A percentile compares a stretch with the other conserved stretches of the same genome.
Evolutionary conservation across 768 basidiomycete genomes (phyloP).

Genomic region (Daedaleopsis nitida): DNA sequence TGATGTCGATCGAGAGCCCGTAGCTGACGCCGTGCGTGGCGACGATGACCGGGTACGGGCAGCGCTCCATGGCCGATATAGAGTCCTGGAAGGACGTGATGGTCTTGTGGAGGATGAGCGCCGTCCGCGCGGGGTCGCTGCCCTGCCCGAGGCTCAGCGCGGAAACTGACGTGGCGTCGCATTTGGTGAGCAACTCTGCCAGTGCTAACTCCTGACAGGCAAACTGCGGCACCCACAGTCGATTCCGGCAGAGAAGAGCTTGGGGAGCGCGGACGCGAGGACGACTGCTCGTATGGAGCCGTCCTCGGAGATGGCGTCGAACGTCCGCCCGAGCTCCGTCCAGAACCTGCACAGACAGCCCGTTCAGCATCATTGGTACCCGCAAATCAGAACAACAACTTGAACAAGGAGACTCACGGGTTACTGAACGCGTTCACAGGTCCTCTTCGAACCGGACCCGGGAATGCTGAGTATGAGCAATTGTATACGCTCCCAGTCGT

Average conservation of each 20-base stretch:
- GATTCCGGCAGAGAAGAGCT: slow-evolving; percentile 81
- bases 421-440: slow-evolving; percentile 70
- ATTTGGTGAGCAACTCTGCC: background rate
- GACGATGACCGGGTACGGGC: slow-evolving; percentile 79
- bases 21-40: slow-evolving; percentile 76
- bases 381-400: too few species aligned
- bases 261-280: slow-evolving; percentile 67
- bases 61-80: slow-evolving; percentile 67
- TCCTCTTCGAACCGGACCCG: slow-evolving; percentile 36
- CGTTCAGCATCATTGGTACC: background rate
- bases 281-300: slow-evolving; percentile 72
- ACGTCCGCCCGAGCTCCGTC: slow-evolving; percentile 63
- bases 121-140: slow-evolving; percentile 55
- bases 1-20: slow-evolving; percentile 80
- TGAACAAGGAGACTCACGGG: slow-evolving; percentile 37
- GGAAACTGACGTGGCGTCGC: background rate
- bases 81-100: slow-evolving; percentile 67
- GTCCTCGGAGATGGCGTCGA: slow-evolving; percentile 54
- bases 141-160: slow-evolving; percentile 25
- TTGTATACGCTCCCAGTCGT: background rate
- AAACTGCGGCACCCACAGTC: slow-evolving; percentile 53
- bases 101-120: slow-evolving; percentile 48
- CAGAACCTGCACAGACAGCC: slow-evolving; percentile 58
- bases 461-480: background rate
- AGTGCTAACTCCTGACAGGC: too few species aligned